These are phyloP conservation scores for Penicillium freii DNA, from an alignment of 2,329 filamentous ascomycete species.

Conservation along the genomic window DNA sequence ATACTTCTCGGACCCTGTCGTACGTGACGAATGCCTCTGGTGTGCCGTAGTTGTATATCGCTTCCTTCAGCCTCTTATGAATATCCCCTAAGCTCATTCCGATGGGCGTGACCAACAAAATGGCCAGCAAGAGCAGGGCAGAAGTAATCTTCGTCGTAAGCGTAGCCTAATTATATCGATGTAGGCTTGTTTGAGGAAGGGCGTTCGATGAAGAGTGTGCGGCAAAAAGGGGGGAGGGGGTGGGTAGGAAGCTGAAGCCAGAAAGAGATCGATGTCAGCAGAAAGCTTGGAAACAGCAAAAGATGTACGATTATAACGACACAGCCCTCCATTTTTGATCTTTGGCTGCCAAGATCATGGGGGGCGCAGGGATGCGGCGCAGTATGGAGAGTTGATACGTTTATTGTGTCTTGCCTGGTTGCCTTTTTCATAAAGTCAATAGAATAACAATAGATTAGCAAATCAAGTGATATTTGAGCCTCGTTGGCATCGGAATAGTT, in stretches of 20 bases:
- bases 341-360: background rate
- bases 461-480: background rate
- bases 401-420: background rate
- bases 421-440: background rate
- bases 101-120: background rate
- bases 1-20: conserved; percentile 8
- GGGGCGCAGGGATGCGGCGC: background rate
- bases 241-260: background rate
- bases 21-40: conserved; percentile 8
- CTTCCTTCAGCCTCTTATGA: background rate
- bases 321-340: background rate
- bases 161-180: background rate
- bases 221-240: too few species aligned
- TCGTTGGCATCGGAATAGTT: background rate
- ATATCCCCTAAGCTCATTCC: conserved; percentile 1
- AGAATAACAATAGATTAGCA: background rate
- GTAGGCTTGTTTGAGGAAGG: background rate
- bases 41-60: background rate
- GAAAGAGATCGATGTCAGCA: background rate
- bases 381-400: background rate
- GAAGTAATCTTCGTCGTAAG: background rate
- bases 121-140: background rate
- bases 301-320: background rate
- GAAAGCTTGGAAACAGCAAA: background rate
- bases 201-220: background rate